These are phyloP conservation scores for Fomitopsis pulvina DNA, from an alignment of 768 basidiomycete genomes.

Conservation along the genomic window DNA sequence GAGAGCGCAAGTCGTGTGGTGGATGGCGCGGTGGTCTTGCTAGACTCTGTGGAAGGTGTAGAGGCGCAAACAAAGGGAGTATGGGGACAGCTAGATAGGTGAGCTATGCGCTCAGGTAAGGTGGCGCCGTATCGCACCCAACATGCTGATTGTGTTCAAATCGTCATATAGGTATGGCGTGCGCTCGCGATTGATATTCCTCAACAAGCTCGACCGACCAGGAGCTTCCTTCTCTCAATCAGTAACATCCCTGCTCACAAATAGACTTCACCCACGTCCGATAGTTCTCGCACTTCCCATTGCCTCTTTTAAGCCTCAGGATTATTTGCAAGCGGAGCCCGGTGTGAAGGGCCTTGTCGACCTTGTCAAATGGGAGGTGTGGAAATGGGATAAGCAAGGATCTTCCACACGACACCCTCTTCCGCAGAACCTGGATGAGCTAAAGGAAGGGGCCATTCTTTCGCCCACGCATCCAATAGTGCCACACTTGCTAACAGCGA, in stretches of 20 bases:
- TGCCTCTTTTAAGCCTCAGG: slow-evolving; percentile 61
- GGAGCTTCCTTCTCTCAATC: slow-evolving; percentile 77
- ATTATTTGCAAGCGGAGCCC: slow-evolving; percentile 70
- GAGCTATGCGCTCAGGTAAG: slow-evolving; percentile 33
- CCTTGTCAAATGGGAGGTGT: slow-evolving; percentile 77
- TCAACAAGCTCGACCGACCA: slow-evolving; percentile 85
- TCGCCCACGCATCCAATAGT: slow-evolving; percentile 60
- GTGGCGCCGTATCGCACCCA: not conserved
- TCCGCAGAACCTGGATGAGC: slow-evolving; percentile 41
- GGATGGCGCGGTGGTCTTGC: slow-evolving; percentile 82
- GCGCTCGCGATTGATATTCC: slow-evolving; percentile 66
- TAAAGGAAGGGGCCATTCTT: slow-evolving; percentile 39
- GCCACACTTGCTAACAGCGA: slow-evolving; percentile 57
- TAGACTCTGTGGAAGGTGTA: slow-evolving; percentile 89
- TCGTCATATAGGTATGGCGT: slow-evolving; percentile 63
- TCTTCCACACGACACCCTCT: slow-evolving; percentile 35
- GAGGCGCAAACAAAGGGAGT: slow-evolving; percentile 88
- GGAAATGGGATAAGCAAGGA: slow-evolving; percentile 63
- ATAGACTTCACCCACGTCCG: slow-evolving; percentile 72
- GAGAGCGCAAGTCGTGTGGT: slow-evolving; percentile 89
- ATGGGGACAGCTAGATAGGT: slow-evolving; percentile 85
- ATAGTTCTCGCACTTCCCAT: slow-evolving; percentile 66
- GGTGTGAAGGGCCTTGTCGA: slow-evolving; percentile 84
- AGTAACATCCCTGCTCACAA: slow-evolving; percentile 61
- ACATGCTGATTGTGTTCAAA: slow-evolving; percentile 1